Evolutionary conservation across 2,329 filamentous ascomycete species (phyloP), one percentile per base, ranked within the genome.

Genomic region (Phyllachora maydis): DNA sequence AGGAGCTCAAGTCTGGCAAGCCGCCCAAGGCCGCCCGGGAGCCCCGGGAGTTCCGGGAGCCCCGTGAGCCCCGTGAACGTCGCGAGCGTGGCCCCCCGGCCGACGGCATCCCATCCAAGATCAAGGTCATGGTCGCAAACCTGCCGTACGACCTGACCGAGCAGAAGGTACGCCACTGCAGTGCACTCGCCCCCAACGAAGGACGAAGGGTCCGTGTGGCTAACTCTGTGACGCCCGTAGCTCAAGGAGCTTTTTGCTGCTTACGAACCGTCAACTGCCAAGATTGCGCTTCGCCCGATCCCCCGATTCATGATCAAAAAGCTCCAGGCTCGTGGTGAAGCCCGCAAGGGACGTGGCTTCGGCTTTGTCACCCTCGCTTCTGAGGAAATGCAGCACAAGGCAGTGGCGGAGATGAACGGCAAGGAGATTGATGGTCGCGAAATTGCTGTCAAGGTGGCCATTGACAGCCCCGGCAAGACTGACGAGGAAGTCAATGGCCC

Each of bases 261-360:
- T 33, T 98, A 93, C 61, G 65, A 82, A 46, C 88, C 88, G 31
- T 74, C 75, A 38, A 90, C 82, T 35, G 85, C 88, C 52, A 98
- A 95, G 71, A 95, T 98, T 45, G 88, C 88, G 36, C 79, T 98
- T 39, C 85, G 88, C 42, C 88, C 88, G 24, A 98, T 98, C 38
- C 88, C 88, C 39, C 83, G 85, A 43, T 98, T 95, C 65, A 98
- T 98, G 88, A 88, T 98, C 58, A 93, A 93, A 75, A 98, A 98
- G 69, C 79, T 98, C 32, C 83, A 92, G 59, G 83, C 85, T 43
- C 85, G 88, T 48, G 83, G 83, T 46, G 88, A 98, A 61, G 73
- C 85, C 42, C 88, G 88, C 61, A 98, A 98, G 74, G 88, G 88
- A 31, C 88, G 88, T 61, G 88, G 88, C 36, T 98, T 98, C 50